Conservation (phyloP, 1,139 yeast genomes). For the Blastobotrys ciferrii region DNA sequence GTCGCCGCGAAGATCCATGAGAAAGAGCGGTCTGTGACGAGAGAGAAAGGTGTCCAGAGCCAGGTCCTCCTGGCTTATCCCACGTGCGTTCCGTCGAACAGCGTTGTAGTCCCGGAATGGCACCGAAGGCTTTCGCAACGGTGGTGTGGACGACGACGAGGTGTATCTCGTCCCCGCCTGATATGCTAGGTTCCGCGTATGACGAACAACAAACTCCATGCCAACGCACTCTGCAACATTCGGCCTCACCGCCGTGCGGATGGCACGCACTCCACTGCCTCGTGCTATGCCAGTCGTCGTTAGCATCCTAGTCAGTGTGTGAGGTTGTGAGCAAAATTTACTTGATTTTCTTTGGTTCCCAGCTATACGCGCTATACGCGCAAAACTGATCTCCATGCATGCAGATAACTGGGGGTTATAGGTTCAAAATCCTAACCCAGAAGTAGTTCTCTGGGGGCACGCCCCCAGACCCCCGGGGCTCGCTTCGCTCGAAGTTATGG, state of each 20-base stretch:
- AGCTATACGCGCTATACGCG: neutral
- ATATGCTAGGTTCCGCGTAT: conserved; percentile 6
- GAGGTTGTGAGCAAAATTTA: neutral
- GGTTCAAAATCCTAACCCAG: too few species aligned
- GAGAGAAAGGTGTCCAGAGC: conserved; percentile 33
- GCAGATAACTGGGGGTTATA: too few species aligned
- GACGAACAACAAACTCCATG: neutral
- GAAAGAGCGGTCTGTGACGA: conserved; percentile 33
- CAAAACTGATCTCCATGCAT: too few species aligned
- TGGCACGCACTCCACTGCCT: neutral
- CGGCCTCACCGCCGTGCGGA: neutral
- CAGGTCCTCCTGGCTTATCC: conserved; percentile 19
- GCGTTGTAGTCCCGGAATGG: conserved; percentile 20
- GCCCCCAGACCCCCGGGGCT: too few species aligned
- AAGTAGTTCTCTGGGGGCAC: too few species aligned
- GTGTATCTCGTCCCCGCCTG: conserved; percentile 6
- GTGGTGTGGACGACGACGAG: conserved; percentile 5
- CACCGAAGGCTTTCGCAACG: conserved; percentile 17
- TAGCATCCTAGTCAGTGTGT: neutral
- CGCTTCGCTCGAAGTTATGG: too few species aligned
- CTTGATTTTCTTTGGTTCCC: neutral
- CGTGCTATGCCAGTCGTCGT: neutral
- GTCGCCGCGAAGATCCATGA: conserved; percentile 20
- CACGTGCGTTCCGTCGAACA: conserved; percentile 17
- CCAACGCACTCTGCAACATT: neutral